Percentiles rank a stretch among this genome's conserved stretches.
Conservation (phyloP, 1,139 yeast species). For the Arxiozyma telluris region DNA sequence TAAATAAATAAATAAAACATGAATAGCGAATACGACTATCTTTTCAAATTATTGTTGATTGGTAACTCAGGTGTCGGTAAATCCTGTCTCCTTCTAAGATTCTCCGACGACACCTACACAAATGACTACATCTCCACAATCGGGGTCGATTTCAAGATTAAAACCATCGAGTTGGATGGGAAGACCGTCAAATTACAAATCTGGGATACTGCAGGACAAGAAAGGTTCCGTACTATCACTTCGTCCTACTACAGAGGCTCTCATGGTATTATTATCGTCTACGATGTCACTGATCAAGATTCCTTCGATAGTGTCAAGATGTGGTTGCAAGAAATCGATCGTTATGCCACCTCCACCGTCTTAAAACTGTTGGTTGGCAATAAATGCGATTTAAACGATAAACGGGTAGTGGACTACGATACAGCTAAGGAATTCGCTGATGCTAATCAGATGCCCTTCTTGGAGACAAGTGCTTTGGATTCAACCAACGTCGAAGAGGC, state of each 20-base stretch:
- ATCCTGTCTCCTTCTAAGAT: conserved; percentile 86
- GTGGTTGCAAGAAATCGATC: conserved; percentile 97
- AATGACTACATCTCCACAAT: conserved; percentile 96
- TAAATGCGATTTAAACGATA: conserved; percentile 89
- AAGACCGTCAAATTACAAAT: conserved; percentile 95
- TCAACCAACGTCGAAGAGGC: conserved; percentile 98
- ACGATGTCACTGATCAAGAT: conserved; percentile 97
- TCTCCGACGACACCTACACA: conserved; percentile 95
- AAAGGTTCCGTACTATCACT: conserved; percentile 94
- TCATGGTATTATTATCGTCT: conserved; percentile 94
- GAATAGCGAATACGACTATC: conserved; percentile 92
- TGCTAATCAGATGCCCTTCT: conserved; percentile 86
- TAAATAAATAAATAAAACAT: too few relatives aligned
- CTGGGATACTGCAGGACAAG: conserved; percentile 99
- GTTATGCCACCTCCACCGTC: conserved; percentile 96
- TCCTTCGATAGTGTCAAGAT: conserved; percentile 95
- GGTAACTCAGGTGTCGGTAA: conserved; percentile 99
- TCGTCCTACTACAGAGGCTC: conserved; percentile 98
- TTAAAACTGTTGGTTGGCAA: conserved; percentile 94
- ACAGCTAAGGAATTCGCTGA: conserved; percentile 98
- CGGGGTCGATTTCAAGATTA: conserved; percentile 96
- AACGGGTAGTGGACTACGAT: conserved; percentile 91
- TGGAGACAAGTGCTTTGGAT: conserved; percentile 93
- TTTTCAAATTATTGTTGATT: conserved; percentile 84
- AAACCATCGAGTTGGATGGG: conserved; percentile 94